Evolutionary conservation across 179 eudicot genomes (phyloP).

Genomic region (Beta corolliflora): DNA sequence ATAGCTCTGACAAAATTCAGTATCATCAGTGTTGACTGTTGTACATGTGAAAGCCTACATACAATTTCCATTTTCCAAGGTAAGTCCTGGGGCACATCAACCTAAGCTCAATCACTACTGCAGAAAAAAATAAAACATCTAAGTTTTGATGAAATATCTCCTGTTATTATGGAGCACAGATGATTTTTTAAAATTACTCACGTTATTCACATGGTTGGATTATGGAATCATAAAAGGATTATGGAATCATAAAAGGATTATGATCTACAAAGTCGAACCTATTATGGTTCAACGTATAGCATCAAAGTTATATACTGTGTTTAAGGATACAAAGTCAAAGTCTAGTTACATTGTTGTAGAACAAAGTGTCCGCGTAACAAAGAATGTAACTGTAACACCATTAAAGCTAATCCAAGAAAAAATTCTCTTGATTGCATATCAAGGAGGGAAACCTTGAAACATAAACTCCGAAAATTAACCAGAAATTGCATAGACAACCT

Average conservation of each 20-base stretch:
- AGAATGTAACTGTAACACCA: not conserved
- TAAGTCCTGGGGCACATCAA: not conserved
- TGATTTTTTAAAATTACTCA: not conserved
- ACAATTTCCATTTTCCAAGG: not conserved
- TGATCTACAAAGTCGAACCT: not conserved
- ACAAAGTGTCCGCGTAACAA: not conserved
- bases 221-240: too few species aligned
- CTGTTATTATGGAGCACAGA: not conserved
- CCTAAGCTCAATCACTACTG: not conserved
- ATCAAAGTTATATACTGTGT: not conserved
- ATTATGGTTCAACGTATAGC: not conserved
- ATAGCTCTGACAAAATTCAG: not conserved
- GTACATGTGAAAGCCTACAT: not conserved
- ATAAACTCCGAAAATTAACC: too few species aligned
- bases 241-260: not conserved
- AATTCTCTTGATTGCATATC: too few species aligned
- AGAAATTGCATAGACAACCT: too few species aligned
- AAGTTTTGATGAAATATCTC: not conserved
- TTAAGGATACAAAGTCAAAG: not conserved
- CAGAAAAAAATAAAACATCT: not conserved
- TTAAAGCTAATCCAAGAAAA: too few species aligned
- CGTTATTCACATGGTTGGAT: not conserved
- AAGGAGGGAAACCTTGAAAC: too few species aligned
- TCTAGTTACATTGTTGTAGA: not conserved
- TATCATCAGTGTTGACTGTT: not conserved